Base-by-base conservation (phyloP, 2,329 filamentous ascomycete genomes). In the Colletotrichum magnum region DNA sequence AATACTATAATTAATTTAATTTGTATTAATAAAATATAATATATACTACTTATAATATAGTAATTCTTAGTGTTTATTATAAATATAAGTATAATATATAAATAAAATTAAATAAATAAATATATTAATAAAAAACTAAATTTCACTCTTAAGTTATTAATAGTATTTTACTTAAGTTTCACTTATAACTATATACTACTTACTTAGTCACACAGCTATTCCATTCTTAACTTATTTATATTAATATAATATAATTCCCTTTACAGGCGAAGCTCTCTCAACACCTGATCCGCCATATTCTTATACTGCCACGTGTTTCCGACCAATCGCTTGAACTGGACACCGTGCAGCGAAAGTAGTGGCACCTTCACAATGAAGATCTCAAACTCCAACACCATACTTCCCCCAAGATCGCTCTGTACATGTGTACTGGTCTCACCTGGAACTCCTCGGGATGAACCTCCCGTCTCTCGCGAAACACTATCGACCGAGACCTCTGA, bases 231-330 rank as follows among this genome's bases (percentile, higher is more conserved):
- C 7, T 32, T 32, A 9, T 32, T 9, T 7, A 32, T 32, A 32
- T 32, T 9, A 7, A 32, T 32, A 9, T 32, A 32, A 32, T 9
- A 32, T 32, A 9, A 32, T 9, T 9, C 7, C 28, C 28, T 71
- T 84, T 83, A 97, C 72, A 98, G 87, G 77, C 91, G 90, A 74
- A 99, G 83, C 79, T 96, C 94, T 77, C 92, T 90, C 74, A 99
- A 85, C 75, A 99, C 98, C 75, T 94, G 94, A 81, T 97, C 95
- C 43, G 96, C 96, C 94, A 98, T 97, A 77, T 94, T 95, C 85
- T 98, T 97, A 83, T 97, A 99, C 80, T 98, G 95, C 95, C 95
- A 98, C 68, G 96, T 98, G 69, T 97, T 95, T 43, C 96, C 95
- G 66, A 93, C 90, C 74, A 98, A 92, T 78, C 96, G 94, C 87